Evolutionary conservation across 768 basidiomycete genomes (phyloP), one percentile per base, ranked within the genome.

Genomic region (Suillus bovinus): DNA sequence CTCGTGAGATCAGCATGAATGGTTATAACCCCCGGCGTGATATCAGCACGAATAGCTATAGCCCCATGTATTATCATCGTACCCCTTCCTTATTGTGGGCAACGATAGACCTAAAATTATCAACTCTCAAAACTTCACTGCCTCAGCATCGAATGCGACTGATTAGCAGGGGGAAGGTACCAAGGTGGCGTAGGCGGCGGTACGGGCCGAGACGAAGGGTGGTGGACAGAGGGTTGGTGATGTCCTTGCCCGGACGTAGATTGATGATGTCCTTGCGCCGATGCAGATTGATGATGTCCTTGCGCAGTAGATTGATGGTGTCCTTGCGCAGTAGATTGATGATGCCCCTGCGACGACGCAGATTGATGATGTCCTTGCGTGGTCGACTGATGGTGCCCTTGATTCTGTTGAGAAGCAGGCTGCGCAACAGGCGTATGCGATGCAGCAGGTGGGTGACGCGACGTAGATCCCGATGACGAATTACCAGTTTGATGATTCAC

Each of bases 171-270:
- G 5, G 54, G 36, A 34, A 55, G 22, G 22, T 55, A 55, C 69
- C 71, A 71, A 39, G 65, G 62, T 16, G 69, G 67, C 36, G 71
- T 66, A 33, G 69, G 66, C 9, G 68, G 68, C 11, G 67, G 57
- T 17, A 52, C 65, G 39, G 22, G 56, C 44, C 50, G 54, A 46
- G 44, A 36, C 27, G 34, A 16, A 24, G 54, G 22, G 16, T 55
- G 54, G 5, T 55, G 54, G 0, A 33, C 50, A 6, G 50, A 31
- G 34, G 54, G 5, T 36, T 61, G 50, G 14, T 62, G 61, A n/a
- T 63, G 66, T 34, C 63, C 64, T 62, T 70, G 70, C 49, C 69
- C 63, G 42, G 68, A 61, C 22, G 67, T 66, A 17, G 50, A 14
- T 22, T 39, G 34, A 24, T 56, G 52, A 11, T 27, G 61, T 55